These are phyloP conservation scores for Exophiala lecanii-corni DNA, from an alignment of 2,329 filamentous ascomycete genomes.

Conservation along the genomic window DNA sequence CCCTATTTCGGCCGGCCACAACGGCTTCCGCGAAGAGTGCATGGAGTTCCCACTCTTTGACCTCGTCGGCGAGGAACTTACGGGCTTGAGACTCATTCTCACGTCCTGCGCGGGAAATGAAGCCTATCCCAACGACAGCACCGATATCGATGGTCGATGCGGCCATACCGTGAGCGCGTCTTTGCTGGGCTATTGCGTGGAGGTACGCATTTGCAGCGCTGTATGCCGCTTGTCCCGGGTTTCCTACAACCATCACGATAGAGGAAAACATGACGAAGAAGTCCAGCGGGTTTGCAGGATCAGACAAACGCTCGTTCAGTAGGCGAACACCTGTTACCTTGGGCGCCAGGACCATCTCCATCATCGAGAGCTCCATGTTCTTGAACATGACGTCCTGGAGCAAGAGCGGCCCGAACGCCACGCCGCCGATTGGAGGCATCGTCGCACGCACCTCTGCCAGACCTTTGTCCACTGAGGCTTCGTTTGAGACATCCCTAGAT, in stretches of 20 bases:
- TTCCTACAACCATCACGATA: conserved; percentile 14
- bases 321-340: conserved; percentile 25
- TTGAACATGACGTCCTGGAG: conserved; percentile 18
- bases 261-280: conserved; percentile 28
- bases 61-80: conserved; percentile 4
- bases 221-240: conserved; percentile 20
- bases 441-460: too few species aligned
- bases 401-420: conserved; percentile 13
- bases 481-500: too few species aligned
- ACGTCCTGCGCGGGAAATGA: conserved; percentile 2
- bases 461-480: too few species aligned
- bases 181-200: too few species aligned
- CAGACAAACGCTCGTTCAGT: conserved; percentile 17
- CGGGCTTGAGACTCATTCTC: conserved; percentile 2
- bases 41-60: conserved; percentile 5
- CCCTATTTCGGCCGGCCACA: conserved; percentile 4
- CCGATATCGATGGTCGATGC: conserved; percentile 23
- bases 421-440: too few species aligned
- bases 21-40: conserved; percentile 7
- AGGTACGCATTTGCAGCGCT: conserved; percentile 20
- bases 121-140: conserved; percentile 2
- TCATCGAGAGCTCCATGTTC: too few species aligned
- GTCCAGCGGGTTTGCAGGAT: conserved; percentile 28
- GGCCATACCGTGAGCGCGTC: conserved; percentile 17
- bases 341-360: conserved; percentile 6